These are phyloP conservation scores for Talaromyces sp. DNA, from an alignment of 2,329 filamentous ascomycete genomes.

Conservation along the genomic window DNA sequence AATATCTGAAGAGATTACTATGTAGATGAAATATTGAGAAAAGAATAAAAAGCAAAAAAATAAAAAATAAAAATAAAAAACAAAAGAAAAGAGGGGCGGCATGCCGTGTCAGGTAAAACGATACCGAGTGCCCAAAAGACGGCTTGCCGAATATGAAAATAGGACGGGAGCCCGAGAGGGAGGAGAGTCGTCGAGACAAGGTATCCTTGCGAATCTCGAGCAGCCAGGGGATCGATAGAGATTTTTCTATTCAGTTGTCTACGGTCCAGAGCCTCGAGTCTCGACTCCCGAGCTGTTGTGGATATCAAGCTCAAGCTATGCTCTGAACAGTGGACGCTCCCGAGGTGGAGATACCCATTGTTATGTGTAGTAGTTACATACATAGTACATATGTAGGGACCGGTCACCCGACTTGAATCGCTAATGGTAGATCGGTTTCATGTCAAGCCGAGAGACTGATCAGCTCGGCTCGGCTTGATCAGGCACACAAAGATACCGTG, in stretches of 20 bases:
- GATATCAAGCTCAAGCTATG: neutral
- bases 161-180: neutral
- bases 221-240: neutral
- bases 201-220: neutral
- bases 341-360: neutral
- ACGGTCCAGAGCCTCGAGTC: neutral
- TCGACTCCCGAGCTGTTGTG: neutral
- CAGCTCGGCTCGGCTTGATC: neutral
- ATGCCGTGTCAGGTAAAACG: neutral
- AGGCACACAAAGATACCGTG: neutral
- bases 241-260: neutral
- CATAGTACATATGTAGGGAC: neutral
- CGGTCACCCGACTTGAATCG: neutral
- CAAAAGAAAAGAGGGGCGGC: neutral
- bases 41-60: too few relatives aligned
- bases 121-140: constrained; percentile 3
- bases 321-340: neutral
- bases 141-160: neutral
- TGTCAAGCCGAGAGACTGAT: neutral
- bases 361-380: too few relatives aligned
- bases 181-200: too few relatives aligned
- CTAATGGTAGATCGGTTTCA: neutral
- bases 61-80: too few relatives aligned
- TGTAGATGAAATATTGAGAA: too few relatives aligned
- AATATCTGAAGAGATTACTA: too few relatives aligned